These are phyloP conservation scores for Tylopilus sp. DNA, from an alignment of 768 basidiomycete species.

Conservation along the genomic window DNA sequence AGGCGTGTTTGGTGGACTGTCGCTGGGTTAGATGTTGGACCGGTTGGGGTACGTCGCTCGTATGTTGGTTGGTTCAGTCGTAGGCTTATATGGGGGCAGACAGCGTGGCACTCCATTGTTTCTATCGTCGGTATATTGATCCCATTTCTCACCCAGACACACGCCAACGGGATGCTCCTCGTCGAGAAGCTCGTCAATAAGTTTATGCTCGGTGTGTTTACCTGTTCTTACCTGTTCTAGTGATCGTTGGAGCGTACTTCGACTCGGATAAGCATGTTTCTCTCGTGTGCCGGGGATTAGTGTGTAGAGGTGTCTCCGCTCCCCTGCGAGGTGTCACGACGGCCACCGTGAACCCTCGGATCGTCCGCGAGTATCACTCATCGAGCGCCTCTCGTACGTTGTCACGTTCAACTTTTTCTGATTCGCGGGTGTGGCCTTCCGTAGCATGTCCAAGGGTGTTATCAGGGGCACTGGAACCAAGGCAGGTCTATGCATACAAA, in stretches of 20 bases:
- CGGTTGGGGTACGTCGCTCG: constrained; percentile 14
- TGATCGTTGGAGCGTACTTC: background rate
- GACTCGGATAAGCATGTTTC: background rate
- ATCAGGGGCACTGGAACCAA: constrained; percentile 22
- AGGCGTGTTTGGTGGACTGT: constrained; percentile 27
- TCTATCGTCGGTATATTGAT: constrained; percentile 23
- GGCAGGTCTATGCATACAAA: constrained; percentile 24
- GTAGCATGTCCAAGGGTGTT: constrained; percentile 25
- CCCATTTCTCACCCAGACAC: constrained; percentile 23
- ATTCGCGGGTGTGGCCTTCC: background rate
- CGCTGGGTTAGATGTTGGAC: constrained; percentile 23
- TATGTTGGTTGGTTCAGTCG: too few species aligned
- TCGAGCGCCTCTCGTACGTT: background rate
- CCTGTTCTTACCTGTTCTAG: too few species aligned
- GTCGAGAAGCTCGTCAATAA: constrained; percentile 25
- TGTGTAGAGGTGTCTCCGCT: background rate
- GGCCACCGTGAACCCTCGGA: background rate
- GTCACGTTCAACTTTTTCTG: background rate
- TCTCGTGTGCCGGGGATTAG: background rate
- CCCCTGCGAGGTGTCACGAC: background rate
- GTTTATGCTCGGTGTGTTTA: constrained; percentile 21
- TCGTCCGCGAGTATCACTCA: background rate
- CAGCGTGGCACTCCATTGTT: constrained; percentile 21
- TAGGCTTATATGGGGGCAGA: too few species aligned
- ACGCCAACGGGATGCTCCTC: constrained; percentile 24